Percentiles rank a stretch among this genome's conserved stretches.
phyloP scores from a whole-genome alignment of 179 eudicot genomes.

The Nepenthes alata region DNA sequence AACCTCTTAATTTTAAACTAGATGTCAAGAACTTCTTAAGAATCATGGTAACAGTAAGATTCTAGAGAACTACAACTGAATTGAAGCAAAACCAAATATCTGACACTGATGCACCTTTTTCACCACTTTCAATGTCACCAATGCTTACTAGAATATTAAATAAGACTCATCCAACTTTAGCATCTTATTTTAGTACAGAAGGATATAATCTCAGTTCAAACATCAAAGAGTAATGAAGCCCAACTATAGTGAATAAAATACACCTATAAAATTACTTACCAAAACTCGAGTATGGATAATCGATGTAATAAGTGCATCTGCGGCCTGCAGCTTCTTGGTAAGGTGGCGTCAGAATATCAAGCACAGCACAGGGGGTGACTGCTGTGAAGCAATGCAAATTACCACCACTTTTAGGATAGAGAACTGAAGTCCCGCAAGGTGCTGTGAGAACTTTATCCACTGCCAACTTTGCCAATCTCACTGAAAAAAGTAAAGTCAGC shows the following conservation, averaged over 20 bases:
- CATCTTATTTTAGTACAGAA: too few relatives aligned
- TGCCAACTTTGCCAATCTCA: constrained; percentile 73
- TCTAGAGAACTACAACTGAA: too few relatives aligned
- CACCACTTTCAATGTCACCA: background rate
- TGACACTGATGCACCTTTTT: constrained; percentile 19
- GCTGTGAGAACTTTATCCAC: constrained; percentile 71
- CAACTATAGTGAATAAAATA: background rate
- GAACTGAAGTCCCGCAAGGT: constrained; percentile 56
- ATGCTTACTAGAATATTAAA: too few relatives aligned
- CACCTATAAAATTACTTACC: constrained; percentile 25
- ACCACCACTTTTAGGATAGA: constrained; percentile 78
- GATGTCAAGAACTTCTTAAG: too few relatives aligned
- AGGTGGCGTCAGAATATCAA: constrained; percentile 90
- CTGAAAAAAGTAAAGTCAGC: constrained; percentile 5
- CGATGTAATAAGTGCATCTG: constrained; percentile 78
- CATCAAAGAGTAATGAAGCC: too few relatives aligned
- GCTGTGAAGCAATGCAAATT: constrained; percentile 93
- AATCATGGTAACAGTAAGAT: too few relatives aligned
- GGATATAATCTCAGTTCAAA: too few relatives aligned
- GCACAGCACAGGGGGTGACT: constrained; percentile 77
- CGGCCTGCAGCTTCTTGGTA: constrained; percentile 71
- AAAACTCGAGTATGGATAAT: constrained; percentile 67
- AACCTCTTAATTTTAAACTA: too few relatives aligned
- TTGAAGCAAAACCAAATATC: background rate
- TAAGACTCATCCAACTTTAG: too few relatives aligned